Percentiles rank a stretch among this genome's conserved stretches.
Evolutionary conservation across 768 basidiomycete genomes (phyloP).

Genomic region (Chalciporus piperatus): DNA sequence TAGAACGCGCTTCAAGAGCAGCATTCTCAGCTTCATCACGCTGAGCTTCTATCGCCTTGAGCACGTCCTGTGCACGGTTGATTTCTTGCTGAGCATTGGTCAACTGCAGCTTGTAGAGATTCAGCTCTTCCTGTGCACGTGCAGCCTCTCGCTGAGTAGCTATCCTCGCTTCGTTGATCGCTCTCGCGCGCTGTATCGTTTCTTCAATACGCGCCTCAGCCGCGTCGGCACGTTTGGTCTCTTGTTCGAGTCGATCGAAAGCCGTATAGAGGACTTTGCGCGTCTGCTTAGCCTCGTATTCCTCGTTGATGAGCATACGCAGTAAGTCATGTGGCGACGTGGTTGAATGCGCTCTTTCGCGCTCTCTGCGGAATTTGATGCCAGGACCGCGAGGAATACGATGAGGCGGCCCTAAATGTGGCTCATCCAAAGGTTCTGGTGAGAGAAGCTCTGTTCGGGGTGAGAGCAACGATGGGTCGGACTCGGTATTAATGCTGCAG

Average conservation of each 20-base stretch:
- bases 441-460: conserved; percentile 30
- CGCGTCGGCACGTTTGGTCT: conserved; percentile 34
- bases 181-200: conserved; percentile 25
- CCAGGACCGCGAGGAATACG: conserved; percentile 30
- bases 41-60: conserved; percentile 46
- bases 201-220: conserved; percentile 35
- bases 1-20: conserved; percentile 44
- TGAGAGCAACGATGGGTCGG: conserved; percentile 26
- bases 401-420: not conserved
- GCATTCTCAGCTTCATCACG: conserved; percentile 49
- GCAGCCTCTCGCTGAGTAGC: conserved; percentile 29
- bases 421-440: conserved; percentile 17
- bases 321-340: conserved; percentile 31
- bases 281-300: conserved; percentile 39
- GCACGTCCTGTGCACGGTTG: conserved; percentile 49
- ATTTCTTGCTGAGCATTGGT: conserved; percentile 61
- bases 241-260: conserved; percentile 38
- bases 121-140: conserved; percentile 46
- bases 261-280: conserved; percentile 37
- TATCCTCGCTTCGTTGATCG: conserved; percentile 32
- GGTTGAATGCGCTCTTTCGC: conserved; percentile 33
- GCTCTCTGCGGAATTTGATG: conserved; percentile 31
- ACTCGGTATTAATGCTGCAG: conserved; percentile 19
- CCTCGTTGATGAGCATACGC: conserved; percentile 36
- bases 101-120: conserved; percentile 56